Evolutionary conservation across 805 yeast species (phyloP).

Genomic region (Lipomyces sp.): DNA sequence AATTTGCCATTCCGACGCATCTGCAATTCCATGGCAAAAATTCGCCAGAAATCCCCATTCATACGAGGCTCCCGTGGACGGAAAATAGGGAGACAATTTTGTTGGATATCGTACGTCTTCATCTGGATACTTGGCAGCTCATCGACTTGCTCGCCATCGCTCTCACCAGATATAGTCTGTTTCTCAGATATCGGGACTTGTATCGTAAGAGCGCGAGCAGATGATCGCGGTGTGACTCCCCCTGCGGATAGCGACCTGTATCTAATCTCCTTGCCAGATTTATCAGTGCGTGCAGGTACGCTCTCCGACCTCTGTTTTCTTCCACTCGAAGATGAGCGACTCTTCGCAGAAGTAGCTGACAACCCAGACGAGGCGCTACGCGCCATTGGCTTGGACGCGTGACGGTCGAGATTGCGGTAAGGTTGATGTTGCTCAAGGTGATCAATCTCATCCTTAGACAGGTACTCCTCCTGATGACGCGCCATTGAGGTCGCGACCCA

Average conservation of each 20-base stretch:
- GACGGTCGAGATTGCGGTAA: conserved; percentile 17
- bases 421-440: conserved; percentile 30
- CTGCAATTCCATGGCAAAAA: conserved; percentile 45
- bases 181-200: conserved; percentile 20
- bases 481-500: conserved; percentile 38
- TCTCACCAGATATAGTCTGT: not conserved
- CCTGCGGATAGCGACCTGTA: conserved; percentile 29
- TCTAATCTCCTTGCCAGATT: not conserved
- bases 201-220: conserved; percentile 34
- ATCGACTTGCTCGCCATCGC: conserved; percentile 24
- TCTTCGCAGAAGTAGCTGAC: conserved; percentile 6
- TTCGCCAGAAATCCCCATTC: conserved; percentile 45
- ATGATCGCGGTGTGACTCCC: conserved; percentile 33
- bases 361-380: conserved; percentile 7
- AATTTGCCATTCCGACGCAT: conserved; percentile 46
- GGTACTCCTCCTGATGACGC: conserved; percentile 36
- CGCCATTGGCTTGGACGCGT: not conserved
- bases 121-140: conserved; percentile 33
- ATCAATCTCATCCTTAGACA: conserved; percentile 31
- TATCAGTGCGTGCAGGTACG: conserved; percentile 20
- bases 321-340: conserved; percentile 21
- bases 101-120: conserved; percentile 43
- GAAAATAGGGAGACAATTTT: conserved; percentile 41
- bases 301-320: conserved; percentile 24
- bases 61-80: conserved; percentile 45